Evolutionary conservation across 2,329 filamentous ascomycete genomes (phyloP).

Genomic region (Atkinsonella hypoxylon): DNA sequence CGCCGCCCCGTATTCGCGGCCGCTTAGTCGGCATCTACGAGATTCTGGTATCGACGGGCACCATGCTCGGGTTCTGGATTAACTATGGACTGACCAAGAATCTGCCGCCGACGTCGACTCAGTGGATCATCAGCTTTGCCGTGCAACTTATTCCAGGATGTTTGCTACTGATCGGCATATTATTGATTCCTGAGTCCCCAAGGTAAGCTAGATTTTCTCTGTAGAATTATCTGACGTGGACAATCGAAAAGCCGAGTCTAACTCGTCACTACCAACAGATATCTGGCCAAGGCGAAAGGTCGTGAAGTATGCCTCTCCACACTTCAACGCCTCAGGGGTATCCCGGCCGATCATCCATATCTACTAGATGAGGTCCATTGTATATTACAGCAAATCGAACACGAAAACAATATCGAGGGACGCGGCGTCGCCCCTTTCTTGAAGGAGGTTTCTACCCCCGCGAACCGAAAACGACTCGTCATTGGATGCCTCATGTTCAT

Average conservation of each 20-base stretch:
- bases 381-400: constrained; percentile 45
- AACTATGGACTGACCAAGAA: not conserved
- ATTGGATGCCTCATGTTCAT: constrained; percentile 19
- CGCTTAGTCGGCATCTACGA: constrained; percentile 37
- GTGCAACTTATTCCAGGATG: constrained; percentile 45
- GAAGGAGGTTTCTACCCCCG: not conserved
- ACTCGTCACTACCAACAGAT: not conserved
- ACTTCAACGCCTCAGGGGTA: not conserved
- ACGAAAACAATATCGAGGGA: constrained; percentile 12
- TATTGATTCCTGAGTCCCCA: not conserved
- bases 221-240: not conserved
- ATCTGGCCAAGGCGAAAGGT: not conserved
- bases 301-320: not conserved
- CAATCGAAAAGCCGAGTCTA: not conserved
- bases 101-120: constrained; percentile 2
- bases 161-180: constrained; percentile 2
- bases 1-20: constrained; percentile 38
- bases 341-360: constrained; percentile 25
- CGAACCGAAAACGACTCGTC: not conserved
- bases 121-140: constrained; percentile 44
- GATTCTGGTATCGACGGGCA: not conserved
- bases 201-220: not conserved
- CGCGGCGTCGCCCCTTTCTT: not conserved
- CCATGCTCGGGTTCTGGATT: not conserved
- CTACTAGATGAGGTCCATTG: constrained; percentile 38